Evolutionary conservation across 805 yeast genomes (phyloP), one percentile per base, ranked within the genome.

Genomic region (Kodamaea jinghongensis): DNA sequence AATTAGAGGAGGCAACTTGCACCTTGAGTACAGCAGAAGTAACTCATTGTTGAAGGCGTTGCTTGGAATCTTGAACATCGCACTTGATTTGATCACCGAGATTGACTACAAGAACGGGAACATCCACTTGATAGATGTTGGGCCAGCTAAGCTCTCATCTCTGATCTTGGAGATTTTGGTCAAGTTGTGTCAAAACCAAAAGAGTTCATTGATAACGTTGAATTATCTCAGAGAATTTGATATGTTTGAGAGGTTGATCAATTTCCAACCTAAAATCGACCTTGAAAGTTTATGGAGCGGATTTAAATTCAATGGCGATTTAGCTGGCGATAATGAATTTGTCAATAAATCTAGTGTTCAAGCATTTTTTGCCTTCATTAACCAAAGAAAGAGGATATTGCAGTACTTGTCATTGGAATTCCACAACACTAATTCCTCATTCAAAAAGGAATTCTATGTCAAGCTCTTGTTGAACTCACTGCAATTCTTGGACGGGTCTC

Each of bases 391-490:
- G 31, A 63, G 71, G 13, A 62, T 83, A 10, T 63, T 87, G 16
- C 85, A 84, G 46, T 78, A 80, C 49, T 61, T 87, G 44, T 76
- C 90, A 12, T 61, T 83, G 39, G 95, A 88, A 47, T 67, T 91
- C n/a, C 89, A 84, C 54, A 72, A 72, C 40, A 65, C 77, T 10
- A 66, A 74, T 6, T 67, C 83, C 6, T 51, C 79, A 28, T 63
- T 83, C 17, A 62, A 79, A 48, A 69, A 76, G 42, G 64, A 73
- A 31, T 61, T 67, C 16, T 83, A 83, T 47, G 65, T 81, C 17
- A 66, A 73, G 4, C 51, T 69, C 3, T 62, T 89, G 14, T 77
- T 82, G 30, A 73, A 73, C 44, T 69, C 69, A 8, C 61, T 67
- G 28, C 73, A 74, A 12, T 71, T 68, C 44, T 65, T 76, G 17